These are phyloP conservation scores for Glycine tomentella DNA, from an alignment of 306 rosid genomes.

Conservation along the genomic window DNA sequence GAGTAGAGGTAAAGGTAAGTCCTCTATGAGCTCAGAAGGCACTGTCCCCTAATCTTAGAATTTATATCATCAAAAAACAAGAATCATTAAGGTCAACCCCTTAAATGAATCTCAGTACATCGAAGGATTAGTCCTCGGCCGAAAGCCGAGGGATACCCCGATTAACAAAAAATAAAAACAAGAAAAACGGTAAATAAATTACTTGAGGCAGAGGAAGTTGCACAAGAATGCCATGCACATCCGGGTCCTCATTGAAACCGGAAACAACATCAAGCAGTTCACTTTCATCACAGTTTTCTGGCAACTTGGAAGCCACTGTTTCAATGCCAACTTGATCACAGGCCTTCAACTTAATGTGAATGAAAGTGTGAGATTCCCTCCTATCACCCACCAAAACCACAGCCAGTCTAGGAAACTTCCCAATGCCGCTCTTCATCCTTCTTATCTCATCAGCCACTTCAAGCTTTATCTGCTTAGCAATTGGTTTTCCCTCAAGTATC, in stretches of 20 bases:
- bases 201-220: slow-evolving; percentile 73
- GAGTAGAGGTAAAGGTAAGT: too few relatives aligned
- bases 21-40: too few relatives aligned
- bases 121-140: too few relatives aligned
- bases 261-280: slow-evolving; percentile 58
- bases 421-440: slow-evolving; percentile 51
- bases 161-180: too few relatives aligned
- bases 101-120: too few relatives aligned
- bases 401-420: slow-evolving; percentile 58
- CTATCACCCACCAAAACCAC: slow-evolving; percentile 65
- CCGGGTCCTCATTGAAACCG: slow-evolving; percentile 52
- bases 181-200: slow-evolving; percentile 25
- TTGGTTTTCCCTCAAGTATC: slow-evolving; percentile 54
- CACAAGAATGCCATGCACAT: slow-evolving; percentile 63
- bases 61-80: background rate
- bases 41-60: background rate
- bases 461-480: slow-evolving; percentile 50
- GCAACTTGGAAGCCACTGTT: slow-evolving; percentile 49
- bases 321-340: slow-evolving; percentile 65
- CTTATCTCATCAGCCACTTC: slow-evolving; percentile 55
- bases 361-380: slow-evolving; percentile 58
- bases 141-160: too few relatives aligned
- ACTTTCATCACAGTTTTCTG: slow-evolving; percentile 56
- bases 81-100: background rate
- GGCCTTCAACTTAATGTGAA: slow-evolving; percentile 58